Evolutionary conservation across 148 eudicot species (phyloP), one percentile per base, ranked within the genome.

Genomic region (Rhododendron griersonianum): DNA sequence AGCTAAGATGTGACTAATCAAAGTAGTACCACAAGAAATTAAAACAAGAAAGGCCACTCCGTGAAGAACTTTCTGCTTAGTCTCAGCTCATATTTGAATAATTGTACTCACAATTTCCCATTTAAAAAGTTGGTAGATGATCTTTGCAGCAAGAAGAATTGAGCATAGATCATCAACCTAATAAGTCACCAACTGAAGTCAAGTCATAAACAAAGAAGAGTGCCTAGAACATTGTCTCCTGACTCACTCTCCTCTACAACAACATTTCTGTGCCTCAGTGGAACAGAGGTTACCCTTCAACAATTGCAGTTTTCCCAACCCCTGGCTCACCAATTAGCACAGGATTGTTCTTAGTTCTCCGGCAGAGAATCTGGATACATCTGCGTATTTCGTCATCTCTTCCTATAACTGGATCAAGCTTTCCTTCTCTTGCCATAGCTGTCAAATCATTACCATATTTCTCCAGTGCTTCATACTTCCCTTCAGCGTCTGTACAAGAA

Each of bases 321-420:
- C 99, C 99, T 82, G 99, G 99, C 88, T 96, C 99, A 57, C 99
- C 99, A 86, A 96, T 95, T 84, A 96, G 91, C 82, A 95, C 98
- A 84, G 99, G 98, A 86, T 96, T 95, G 81, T 95, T 96, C 93
- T 96, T 95, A 0, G 99, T 96, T 91, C 99, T 93, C 89, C 98
- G 91, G 0, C 98, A 95, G 39, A 96, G 96, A 89, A 95, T 96
- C 86, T 95, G 98, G 63, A 96, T 95, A 87, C 98, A 94, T 90
- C 98, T 93, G 21, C 96, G 94, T 87, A 96, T 96, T 84, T 95
- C 98, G 53, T 96, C 99, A 92, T 96, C 99, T 87, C 98, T 93
- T 89, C 99, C 99, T 85, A 96, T 94, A 48, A 95, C 99, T 81
- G 99, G 99, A 87, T 96, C 99, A 84, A 94, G 95, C 90, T 96